Conservation (phyloP, 768 basidiomycete species). For the Tulasnella sp. region DNA sequence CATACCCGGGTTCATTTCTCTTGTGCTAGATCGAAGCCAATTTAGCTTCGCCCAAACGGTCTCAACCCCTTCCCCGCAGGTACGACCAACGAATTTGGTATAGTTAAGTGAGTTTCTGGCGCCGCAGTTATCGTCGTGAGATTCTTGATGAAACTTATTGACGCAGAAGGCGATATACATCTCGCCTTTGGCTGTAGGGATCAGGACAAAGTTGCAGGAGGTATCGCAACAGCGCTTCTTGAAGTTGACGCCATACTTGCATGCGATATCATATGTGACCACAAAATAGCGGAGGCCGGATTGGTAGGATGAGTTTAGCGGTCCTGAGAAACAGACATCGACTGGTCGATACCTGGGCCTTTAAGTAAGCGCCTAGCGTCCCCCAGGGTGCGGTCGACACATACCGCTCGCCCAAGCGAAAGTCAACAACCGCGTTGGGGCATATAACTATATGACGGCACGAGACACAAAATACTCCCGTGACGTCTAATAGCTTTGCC, state of each 20-base stretch:
- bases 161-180: background rate
- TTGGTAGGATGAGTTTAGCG: background rate
- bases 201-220: background rate
- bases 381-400: background rate
- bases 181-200: background rate
- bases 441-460: background rate
- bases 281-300: background rate
- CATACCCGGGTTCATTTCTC: background rate
- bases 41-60: background rate
- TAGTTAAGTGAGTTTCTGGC: background rate
- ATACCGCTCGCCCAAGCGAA: background rate
- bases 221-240: background rate
- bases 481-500: background rate
- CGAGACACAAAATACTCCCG: background rate
- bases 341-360: background rate
- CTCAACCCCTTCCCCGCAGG: background rate
- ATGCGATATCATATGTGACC: background rate
- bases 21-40: background rate
- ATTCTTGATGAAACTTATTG: background rate
- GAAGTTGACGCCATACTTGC: background rate
- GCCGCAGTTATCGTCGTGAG: background rate
- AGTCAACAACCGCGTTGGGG: background rate
- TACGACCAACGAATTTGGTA: background rate
- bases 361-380: background rate
- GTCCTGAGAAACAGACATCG: background rate